Percentiles rank a stretch among this genome's conserved stretches.
Evolutionary conservation across 148 eudicot genomes (phyloP).

Genomic region (Dysphania ambrosioides): DNA sequence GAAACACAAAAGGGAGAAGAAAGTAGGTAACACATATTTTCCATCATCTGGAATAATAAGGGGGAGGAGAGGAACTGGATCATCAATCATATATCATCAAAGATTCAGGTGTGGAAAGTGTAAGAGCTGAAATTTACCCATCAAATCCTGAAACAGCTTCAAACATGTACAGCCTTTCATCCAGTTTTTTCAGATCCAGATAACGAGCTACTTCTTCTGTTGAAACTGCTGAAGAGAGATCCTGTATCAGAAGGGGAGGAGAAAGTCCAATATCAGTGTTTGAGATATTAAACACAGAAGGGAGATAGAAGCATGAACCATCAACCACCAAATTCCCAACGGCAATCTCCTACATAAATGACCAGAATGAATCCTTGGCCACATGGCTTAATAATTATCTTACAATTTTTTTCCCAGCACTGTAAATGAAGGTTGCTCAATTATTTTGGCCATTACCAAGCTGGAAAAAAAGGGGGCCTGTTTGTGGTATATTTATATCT

Average conservation of each 20-base stretch:
- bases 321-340: background rate
- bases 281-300: background rate
- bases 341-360: background rate
- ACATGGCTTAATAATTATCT: background rate
- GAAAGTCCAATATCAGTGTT: background rate
- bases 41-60: background rate
- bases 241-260: conserved; percentile 40
- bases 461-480: too few relatives aligned
- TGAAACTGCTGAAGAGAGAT: conserved; percentile 75
- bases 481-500: too few relatives aligned
- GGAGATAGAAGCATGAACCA: conserved; percentile 4
- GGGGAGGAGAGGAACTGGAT: background rate
- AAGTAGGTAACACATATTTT: too few relatives aligned
- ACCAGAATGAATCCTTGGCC: background rate
- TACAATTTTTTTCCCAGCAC: too few relatives aligned
- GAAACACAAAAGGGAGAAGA: too few relatives aligned
- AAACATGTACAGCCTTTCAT: conserved; percentile 79
- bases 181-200: conserved; percentile 86
- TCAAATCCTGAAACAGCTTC: conserved; percentile 89
- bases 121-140: conserved; percentile 46
- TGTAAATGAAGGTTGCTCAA: too few relatives aligned
- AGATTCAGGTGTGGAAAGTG: background rate
- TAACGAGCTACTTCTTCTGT: conserved; percentile 86
- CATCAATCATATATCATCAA: background rate
- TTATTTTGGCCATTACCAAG: too few relatives aligned